Conservation (phyloP, 2,329 filamentous ascomycete genomes). For the Sphaerostilbella broomeana region DNA sequence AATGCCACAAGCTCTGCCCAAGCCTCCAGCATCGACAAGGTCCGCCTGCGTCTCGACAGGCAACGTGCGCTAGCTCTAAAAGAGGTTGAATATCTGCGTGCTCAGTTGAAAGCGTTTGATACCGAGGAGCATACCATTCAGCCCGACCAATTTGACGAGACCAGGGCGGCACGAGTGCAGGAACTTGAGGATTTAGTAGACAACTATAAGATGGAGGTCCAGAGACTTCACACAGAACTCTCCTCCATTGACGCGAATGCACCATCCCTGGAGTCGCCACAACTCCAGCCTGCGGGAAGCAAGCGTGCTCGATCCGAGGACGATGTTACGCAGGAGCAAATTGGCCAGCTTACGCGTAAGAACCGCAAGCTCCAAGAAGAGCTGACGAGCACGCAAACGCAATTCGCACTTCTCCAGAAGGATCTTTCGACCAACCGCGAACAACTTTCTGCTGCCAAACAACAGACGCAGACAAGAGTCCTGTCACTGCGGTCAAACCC, state of each 20-base stretch:
- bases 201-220: slow-evolving; percentile 75
- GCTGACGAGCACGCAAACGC: slow-evolving; percentile 61
- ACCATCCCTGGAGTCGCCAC: not conserved
- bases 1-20: slow-evolving; percentile 30
- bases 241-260: slow-evolving; percentile 49
- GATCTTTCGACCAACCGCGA: slow-evolving; percentile 67
- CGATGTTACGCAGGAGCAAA: slow-evolving; percentile 59
- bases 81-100: slow-evolving; percentile 89
- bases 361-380: slow-evolving; percentile 80
- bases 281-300: slow-evolving; percentile 33
- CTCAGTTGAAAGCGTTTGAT: slow-evolving; percentile 83
- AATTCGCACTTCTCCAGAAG: slow-evolving; percentile 62
- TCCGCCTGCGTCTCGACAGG: slow-evolving; percentile 68
- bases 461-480: slow-evolving; percentile 70
- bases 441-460: slow-evolving; percentile 61
- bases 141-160: slow-evolving; percentile 68
- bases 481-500: slow-evolving; percentile 88
- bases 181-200: slow-evolving; percentile 84
- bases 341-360: slow-evolving; percentile 81
- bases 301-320: slow-evolving; percentile 62
- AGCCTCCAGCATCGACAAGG: slow-evolving; percentile 10
- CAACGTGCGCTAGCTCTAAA: slow-evolving; percentile 81
- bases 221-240: slow-evolving; percentile 68
- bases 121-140: slow-evolving; percentile 83
- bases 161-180: slow-evolving; percentile 66